A percentile compares a stretch with the other conserved stretches of the same genome.
Evolutionary conservation across 306 rosid species (phyloP).

Genomic region (Dalbergia cochinchinensis): DNA sequence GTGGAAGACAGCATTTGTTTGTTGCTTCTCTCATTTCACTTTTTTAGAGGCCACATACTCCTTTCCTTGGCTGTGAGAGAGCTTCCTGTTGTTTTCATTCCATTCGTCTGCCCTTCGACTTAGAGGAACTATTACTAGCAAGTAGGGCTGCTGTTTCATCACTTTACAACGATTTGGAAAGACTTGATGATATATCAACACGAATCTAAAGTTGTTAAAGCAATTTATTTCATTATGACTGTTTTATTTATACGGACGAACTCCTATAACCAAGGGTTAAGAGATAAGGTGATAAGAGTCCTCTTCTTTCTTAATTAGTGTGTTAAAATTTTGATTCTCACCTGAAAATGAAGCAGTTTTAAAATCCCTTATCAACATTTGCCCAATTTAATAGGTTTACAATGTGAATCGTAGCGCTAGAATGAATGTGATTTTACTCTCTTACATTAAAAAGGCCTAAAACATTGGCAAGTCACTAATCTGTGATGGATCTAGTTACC

Average conservation of each 20-base stretch:
- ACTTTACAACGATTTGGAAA: slow-evolving; percentile 39
- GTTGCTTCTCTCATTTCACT: slow-evolving; percentile 17
- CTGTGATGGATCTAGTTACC: not conserved
- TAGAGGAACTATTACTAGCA: slow-evolving; percentile 31
- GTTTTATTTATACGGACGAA: not conserved
- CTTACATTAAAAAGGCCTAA: not conserved
- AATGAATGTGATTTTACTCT: not conserved
- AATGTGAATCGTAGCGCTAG: not conserved
- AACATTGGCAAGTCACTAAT: slow-evolving; percentile 5
- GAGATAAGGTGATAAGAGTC: too few relatives aligned
- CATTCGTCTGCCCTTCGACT: slow-evolving; percentile 23
- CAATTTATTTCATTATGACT: not conserved
- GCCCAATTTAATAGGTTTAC: not conserved
- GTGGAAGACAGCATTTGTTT: slow-evolving; percentile 51
- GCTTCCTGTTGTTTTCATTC: slow-evolving; percentile 53
- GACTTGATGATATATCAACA: slow-evolving; percentile 13
- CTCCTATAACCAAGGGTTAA: not conserved
- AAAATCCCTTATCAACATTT: too few relatives aligned
- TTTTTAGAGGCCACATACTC: slow-evolving; percentile 49
- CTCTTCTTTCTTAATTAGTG: too few relatives aligned
- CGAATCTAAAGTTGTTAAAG: not conserved
- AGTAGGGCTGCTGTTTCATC: slow-evolving; percentile 38
- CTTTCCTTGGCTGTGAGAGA: slow-evolving; percentile 48
- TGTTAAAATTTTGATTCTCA: too few relatives aligned
- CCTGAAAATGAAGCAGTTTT: too few relatives aligned